Percentiles rank a stretch among this genome's conserved stretches.
These are phyloP conservation scores for Blastomyces percursus DNA, from an alignment of 2,329 filamentous ascomycete species.

Conservation along the genomic window DNA sequence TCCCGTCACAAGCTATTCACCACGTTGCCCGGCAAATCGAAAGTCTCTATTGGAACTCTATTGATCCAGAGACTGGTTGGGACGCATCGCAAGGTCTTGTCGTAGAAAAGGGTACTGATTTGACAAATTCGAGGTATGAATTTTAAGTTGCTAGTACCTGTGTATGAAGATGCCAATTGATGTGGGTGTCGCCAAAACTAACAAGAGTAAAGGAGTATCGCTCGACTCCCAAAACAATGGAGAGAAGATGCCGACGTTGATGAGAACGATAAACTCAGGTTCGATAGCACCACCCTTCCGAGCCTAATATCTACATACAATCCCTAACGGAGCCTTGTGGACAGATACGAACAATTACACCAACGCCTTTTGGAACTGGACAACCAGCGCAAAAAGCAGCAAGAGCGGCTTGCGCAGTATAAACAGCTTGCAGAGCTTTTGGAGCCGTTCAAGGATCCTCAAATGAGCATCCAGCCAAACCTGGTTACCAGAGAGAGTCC, in stretches of 20 bases:
- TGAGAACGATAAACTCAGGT: conserved; percentile 27
- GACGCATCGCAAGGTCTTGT: conserved; percentile 18
- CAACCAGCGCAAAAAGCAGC: conserved; percentile 34
- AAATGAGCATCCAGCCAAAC: conserved; percentile 44
- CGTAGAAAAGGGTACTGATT: conserved; percentile 30
- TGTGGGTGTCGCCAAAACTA: not conserved
- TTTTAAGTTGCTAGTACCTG: not conserved
- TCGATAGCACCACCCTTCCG: conserved; percentile 6
- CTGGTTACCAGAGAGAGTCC: conserved; percentile 43
- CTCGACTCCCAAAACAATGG: conserved; percentile 29
- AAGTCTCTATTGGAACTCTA: conserved; percentile 43
- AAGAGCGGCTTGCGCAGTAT: conserved; percentile 38
- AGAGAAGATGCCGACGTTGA: conserved; percentile 22
- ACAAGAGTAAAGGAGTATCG: conserved; percentile 27
- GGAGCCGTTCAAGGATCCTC: conserved; percentile 40
- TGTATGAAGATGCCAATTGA: not conserved
- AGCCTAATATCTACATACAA: conserved; percentile 9
- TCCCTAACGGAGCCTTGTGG: not conserved
- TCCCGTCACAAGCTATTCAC: conserved; percentile 44
- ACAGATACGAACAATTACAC: conserved; percentile 32
- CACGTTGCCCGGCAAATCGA: conserved; percentile 48
- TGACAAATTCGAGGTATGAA: conserved; percentile 30
- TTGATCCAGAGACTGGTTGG: conserved; percentile 27
- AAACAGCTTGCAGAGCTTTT: conserved; percentile 37
- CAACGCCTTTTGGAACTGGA: conserved; percentile 38